phyloP scores from a whole-genome alignment of 768 basidiomycete species.

The Podaxis mareebaensis region DNA sequence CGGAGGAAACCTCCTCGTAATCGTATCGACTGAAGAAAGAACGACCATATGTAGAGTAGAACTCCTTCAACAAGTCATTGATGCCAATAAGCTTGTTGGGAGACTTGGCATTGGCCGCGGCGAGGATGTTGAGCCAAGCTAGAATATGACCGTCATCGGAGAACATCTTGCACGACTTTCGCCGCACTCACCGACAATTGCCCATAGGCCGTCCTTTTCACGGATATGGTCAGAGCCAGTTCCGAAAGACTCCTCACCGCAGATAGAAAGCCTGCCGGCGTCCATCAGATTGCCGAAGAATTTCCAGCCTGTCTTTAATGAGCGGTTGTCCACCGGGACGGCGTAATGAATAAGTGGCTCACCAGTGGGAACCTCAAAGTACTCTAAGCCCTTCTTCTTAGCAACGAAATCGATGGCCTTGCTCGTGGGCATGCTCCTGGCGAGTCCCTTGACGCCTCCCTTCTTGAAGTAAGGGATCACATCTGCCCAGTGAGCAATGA shows the following conservation, averaged over 20 bases:
- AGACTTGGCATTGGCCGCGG: conserved; percentile 79
- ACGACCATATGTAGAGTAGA: conserved; percentile 93
- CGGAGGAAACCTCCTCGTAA: conserved; percentile 96
- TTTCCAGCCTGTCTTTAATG: conserved; percentile 78
- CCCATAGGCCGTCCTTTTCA: conserved; percentile 99
- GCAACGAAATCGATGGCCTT: conserved; percentile 97
- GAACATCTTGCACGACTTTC: background rate
- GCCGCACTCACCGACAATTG: conserved; percentile 74
- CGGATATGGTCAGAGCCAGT: conserved; percentile 99
- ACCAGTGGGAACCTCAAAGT: conserved; percentile 97
- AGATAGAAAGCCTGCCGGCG: conserved; percentile 95
- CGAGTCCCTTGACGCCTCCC: conserved; percentile 91
- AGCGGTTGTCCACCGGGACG: background rate
- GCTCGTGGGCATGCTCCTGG: conserved; percentile 96
- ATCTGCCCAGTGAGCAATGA: conserved; percentile 97
- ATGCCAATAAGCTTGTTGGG: conserved; percentile 81
- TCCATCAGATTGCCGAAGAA: conserved; percentile 99
- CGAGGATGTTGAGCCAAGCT: conserved; percentile 99
- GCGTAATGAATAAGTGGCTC: conserved; percentile 19
- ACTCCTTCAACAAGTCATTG: conserved; percentile 84
- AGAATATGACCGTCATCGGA: conserved; percentile 10
- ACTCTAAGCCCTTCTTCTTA: conserved; percentile 88
- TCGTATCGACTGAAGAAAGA: conserved; percentile 99
- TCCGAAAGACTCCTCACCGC: conserved; percentile 98
- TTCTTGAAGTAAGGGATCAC: conserved; percentile 91